These are phyloP conservation scores for Peronospora tabacina DNA, from an alignment of 352 stramenopile species.

Conservation along the genomic window DNA sequence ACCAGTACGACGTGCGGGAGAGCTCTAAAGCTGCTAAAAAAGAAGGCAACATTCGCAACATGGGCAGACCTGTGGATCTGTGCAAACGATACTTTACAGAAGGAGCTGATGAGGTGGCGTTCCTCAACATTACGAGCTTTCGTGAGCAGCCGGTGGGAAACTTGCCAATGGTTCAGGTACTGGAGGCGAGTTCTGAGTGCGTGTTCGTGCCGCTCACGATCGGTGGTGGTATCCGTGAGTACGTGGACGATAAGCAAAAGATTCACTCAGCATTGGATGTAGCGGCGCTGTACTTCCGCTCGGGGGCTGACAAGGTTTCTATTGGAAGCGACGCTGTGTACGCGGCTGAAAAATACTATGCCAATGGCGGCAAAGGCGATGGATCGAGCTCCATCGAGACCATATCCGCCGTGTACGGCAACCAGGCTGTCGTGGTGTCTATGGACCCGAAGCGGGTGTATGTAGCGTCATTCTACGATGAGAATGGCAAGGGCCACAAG, in stretches of 20 bases:
- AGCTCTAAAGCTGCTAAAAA: constrained; percentile 40
- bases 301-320: constrained; percentile 97
- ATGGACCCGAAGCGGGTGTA: constrained; percentile 92
- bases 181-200: constrained; percentile 90
- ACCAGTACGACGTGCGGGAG: constrained; percentile 98
- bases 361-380: constrained; percentile 57
- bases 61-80: constrained; percentile 95
- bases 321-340: constrained; percentile 96
- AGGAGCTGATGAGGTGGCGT: constrained; percentile 94
- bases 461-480: constrained; percentile 66
- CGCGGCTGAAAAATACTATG: constrained; percentile 88
- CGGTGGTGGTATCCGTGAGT: constrained; percentile 94
- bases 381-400: constrained; percentile 90
- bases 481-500: constrained; percentile 44
- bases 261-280: constrained; percentile 92
- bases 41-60: constrained; percentile 92
- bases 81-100: constrained; percentile 94
- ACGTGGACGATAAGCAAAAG: constrained; percentile 86
- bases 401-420: constrained; percentile 94
- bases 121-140: constrained; percentile 99
- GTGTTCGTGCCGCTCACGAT: constrained; percentile 98
- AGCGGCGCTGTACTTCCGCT: constrained; percentile 93
- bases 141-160: constrained; percentile 94
- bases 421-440: constrained; percentile 96
- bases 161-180: constrained; percentile 93